A percentile compares a stretch with the other conserved stretches of the same genome.
phyloP scores from a whole-genome alignment of 2,329 filamentous ascomycete species.

The Stemphylium lycopersici region DNA sequence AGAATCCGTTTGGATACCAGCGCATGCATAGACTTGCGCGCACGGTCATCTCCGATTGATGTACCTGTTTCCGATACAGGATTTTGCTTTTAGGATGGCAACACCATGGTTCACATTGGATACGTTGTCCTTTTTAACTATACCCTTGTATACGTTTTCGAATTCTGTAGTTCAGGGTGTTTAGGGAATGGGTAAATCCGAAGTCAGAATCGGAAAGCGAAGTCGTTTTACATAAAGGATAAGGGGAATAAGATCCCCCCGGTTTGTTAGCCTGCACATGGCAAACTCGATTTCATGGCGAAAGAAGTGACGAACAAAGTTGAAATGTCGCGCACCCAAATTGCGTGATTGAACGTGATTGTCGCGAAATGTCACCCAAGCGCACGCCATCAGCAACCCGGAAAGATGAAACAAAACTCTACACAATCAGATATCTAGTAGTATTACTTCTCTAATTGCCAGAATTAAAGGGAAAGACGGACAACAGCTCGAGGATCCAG shows the following conservation, averaged over 20 bases:
- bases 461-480: no score
- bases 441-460: no score
- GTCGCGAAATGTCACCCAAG: conserved; percentile 30
- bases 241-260: no score
- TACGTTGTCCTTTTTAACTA: neutral
- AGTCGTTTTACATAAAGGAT: no score
- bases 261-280: no score
- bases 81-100: neutral
- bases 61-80: neutral
- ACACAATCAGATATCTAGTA: no score
- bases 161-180: neutral
- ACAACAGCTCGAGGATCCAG: no score
- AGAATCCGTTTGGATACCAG: conserved; percentile 27
- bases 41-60: conserved; percentile 26
- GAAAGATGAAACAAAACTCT: no score
- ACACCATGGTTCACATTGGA: neutral
- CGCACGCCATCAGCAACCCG: conserved; percentile 8
- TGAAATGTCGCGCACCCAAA: conserved; percentile 27
- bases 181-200: neutral
- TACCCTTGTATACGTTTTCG: neutral
- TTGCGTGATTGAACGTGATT: conserved; percentile 46
- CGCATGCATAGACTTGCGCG: conserved; percentile 31
- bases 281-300: no score
- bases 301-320: conserved; percentile 10
- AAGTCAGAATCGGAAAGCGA: no score